Evolutionary conservation across 202 grass and related monocot genomes (phyloP).

Genomic region (Elaeis oleifera): DNA sequence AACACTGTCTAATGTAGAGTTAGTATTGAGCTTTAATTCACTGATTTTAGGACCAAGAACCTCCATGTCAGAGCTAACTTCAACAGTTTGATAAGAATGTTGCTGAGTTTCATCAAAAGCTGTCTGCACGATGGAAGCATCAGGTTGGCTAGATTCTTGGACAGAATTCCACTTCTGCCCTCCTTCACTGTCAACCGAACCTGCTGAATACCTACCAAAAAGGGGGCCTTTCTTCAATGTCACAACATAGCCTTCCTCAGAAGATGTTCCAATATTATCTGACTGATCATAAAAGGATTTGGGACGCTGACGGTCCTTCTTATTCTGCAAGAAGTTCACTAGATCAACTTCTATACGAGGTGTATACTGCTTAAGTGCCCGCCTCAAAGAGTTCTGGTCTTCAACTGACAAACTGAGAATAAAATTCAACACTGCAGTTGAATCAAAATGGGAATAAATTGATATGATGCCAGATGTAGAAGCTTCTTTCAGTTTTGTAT

Average conservation of each 20-base stretch:
- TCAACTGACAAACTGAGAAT: slow-evolving; percentile 90
- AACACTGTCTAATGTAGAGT: slow-evolving; percentile 32
- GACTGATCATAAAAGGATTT: slow-evolving; percentile 77
- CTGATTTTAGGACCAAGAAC: slow-evolving; percentile 31
- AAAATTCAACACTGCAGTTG: slow-evolving; percentile 92
- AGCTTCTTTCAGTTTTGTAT: slow-evolving; percentile 90
- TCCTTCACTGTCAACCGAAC: slow-evolving; percentile 64
- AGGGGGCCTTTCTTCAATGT: slow-evolving; percentile 74
- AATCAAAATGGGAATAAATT: slow-evolving; percentile 96
- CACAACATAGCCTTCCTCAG: slow-evolving; percentile 66
- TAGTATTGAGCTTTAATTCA: slow-evolving; percentile 37
- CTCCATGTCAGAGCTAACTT: slow-evolving; percentile 27
- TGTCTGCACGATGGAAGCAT: slow-evolving; percentile 31
- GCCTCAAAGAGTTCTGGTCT: slow-evolving; percentile 88
- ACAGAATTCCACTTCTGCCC: slow-evolving; percentile 42
- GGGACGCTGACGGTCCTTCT: slow-evolving; percentile 78
- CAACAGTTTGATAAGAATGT: slow-evolving; percentile 37
- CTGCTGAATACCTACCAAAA: slow-evolving; percentile 71
- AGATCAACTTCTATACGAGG: slow-evolving; percentile 98
- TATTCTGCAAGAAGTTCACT: slow-evolving; percentile 96
- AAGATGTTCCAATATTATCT: slow-evolving; percentile 77
- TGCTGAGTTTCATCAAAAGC: slow-evolving; percentile 38
- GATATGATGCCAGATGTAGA: slow-evolving; percentile 92
- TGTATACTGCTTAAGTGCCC: slow-evolving; percentile 92
- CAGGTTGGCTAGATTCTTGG: slow-evolving; percentile 42